phyloP scores from a whole-genome alignment of 2,329 filamentous ascomycete genomes.

The Fusarium begoniae region DNA sequence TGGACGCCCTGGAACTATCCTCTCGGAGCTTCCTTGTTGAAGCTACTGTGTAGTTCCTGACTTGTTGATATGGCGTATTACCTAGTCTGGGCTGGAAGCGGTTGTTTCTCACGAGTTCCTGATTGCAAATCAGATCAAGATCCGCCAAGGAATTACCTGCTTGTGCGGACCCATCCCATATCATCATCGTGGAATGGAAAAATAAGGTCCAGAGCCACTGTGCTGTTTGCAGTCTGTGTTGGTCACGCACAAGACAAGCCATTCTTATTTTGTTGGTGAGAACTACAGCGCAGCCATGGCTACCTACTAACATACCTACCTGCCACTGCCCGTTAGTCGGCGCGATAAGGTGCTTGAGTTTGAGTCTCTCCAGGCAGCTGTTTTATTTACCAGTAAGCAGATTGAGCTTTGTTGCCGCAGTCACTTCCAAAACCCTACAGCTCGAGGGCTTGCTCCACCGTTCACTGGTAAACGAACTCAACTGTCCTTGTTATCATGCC shows the following conservation, averaged over 20 bases:
- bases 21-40: not conserved
- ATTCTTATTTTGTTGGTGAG: not conserved
- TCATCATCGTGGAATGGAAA: constrained; percentile 1
- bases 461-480: constrained; percentile 9
- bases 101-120: not conserved
- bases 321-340: constrained; percentile 2
- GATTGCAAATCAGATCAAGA: constrained; percentile 1
- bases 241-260: not conserved
- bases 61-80: not conserved
- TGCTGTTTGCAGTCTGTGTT: constrained; percentile 4
- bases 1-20: constrained; percentile 6
- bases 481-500: not conserved
- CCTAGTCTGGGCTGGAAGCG: constrained; percentile 7
- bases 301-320: not conserved
- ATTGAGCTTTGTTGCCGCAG: not conserved
- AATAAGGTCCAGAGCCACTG: constrained; percentile 3
- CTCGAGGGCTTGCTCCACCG: not conserved
- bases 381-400: constrained; percentile 1
- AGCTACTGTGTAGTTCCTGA: not conserved
- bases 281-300: not conserved
- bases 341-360: constrained; percentile 21
- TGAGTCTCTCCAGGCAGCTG: constrained; percentile 8
- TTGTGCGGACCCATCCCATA: not conserved
- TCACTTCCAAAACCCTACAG: constrained; percentile 12
- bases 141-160: not conserved